Evolutionary conservation across 2,329 filamentous ascomycete species (phyloP).

Genomic region (Cordyceps militaris): DNA sequence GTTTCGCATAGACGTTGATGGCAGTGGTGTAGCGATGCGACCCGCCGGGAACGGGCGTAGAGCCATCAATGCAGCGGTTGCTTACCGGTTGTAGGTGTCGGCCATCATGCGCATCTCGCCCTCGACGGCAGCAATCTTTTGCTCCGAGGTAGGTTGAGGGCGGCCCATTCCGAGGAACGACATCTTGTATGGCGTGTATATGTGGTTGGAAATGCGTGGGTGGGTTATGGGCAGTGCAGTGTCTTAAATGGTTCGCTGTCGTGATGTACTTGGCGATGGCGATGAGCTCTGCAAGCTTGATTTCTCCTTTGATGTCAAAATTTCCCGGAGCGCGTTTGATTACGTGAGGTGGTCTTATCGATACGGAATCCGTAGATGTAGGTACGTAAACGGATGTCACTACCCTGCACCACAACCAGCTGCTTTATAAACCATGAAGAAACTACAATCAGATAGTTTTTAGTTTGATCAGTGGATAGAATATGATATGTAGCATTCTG

Average conservation of each 20-base stretch:
- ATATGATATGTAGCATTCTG: too few species aligned
- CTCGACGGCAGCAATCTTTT: constrained; percentile 96
- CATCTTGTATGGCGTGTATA: constrained; percentile 24
- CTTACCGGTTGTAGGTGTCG: constrained; percentile 95
- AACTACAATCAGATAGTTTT: too few species aligned
- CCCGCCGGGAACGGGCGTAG: not conserved
- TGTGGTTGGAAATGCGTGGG: not conserved
- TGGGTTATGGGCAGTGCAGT: not conserved
- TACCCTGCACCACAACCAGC: not conserved
- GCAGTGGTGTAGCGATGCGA: not conserved
- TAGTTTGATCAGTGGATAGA: too few species aligned
- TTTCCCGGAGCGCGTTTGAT: constrained; percentile 7
- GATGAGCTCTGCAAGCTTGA: not conserved
- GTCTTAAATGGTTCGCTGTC: not conserved
- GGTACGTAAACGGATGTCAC: not conserved
- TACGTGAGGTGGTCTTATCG: constrained; percentile 12
- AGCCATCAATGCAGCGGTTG: not conserved
- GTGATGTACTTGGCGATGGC: not conserved
- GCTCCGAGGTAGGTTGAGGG: constrained; percentile 84
- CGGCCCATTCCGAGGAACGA: constrained; percentile 44
- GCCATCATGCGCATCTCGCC: constrained; percentile 96
- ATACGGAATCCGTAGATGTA: not conserved
- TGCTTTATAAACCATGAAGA: too few species aligned
- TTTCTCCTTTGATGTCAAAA: constrained; percentile 11
- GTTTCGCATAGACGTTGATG: not conserved